A percentile compares a stretch with the other conserved stretches of the same genome.
Evolutionary conservation across 2,329 filamentous ascomycete genomes (phyloP).

Genomic region (Westerdykella sp.): DNA sequence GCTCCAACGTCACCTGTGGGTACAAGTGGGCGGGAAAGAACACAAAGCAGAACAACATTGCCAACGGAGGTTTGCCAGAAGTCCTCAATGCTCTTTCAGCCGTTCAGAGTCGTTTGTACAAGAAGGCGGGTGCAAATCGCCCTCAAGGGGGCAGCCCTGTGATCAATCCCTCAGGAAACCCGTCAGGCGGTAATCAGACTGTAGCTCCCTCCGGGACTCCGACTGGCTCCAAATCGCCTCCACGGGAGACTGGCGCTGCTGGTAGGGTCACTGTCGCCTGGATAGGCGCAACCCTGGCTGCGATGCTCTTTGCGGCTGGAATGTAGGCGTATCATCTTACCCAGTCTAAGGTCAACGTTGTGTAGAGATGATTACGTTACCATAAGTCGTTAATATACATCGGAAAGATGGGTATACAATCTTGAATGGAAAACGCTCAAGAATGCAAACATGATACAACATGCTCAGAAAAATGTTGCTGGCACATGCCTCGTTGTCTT

Average conservation of each 20-base stretch:
- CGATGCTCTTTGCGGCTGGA: neutral
- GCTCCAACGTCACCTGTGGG: slow-evolving; percentile 8
- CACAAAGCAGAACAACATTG: slow-evolving; percentile 1
- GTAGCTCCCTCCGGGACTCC: too few species aligned
- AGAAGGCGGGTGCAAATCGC: slow-evolving; percentile 3
- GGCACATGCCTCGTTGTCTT: too few species aligned
- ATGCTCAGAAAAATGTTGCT: too few species aligned
- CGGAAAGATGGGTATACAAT: too few species aligned
- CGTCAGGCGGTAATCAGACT: too few species aligned
- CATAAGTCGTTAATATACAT: too few species aligned
- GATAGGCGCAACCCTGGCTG: neutral
- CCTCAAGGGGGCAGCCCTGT: neutral
- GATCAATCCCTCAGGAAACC: too few species aligned
- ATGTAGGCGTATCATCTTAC: neutral
- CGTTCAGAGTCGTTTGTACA: slow-evolving; percentile 20
- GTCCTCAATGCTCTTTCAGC: slow-evolving; percentile 16
- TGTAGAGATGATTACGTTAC: too few species aligned
- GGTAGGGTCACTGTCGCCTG: neutral
- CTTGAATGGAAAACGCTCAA: too few species aligned
- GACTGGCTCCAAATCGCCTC: neutral
- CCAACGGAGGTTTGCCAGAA: slow-evolving; percentile 14
- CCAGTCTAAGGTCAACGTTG: too few species aligned
- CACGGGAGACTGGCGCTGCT: neutral
- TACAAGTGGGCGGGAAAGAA: slow-evolving; percentile 8
- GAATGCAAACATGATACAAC: too few species aligned